Percentiles rank a stretch among this genome's conserved stretches.
Evolutionary conservation across 2,329 filamentous ascomycete genomes (phyloP).

Genomic region (Aureobasidium mangrovei): DNA sequence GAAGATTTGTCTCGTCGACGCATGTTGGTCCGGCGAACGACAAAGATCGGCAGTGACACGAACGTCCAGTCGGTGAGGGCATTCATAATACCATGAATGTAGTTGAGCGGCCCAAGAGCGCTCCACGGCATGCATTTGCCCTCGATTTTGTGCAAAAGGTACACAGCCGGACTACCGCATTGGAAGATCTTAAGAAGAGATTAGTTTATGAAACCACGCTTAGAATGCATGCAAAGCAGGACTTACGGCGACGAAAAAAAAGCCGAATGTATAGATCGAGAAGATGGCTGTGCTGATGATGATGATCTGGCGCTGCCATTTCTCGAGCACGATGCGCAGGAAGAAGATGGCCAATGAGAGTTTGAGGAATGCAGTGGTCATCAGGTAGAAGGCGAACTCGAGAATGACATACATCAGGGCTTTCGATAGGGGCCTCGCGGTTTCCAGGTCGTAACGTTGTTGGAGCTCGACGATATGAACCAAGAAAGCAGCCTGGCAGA

Average conservation of each 20-base stretch:
- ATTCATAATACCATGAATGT: slow-evolving; percentile 26
- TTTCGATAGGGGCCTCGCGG: neutral
- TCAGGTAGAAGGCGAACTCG: slow-evolving; percentile 32
- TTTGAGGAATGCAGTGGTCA: slow-evolving; percentile 34
- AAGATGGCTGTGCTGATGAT: slow-evolving; percentile 20
- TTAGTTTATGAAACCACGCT: too few relatives aligned
- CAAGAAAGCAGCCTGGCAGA: slow-evolving; percentile 22
- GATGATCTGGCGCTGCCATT: slow-evolving; percentile 30
- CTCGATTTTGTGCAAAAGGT: slow-evolving; percentile 17
- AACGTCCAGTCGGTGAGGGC: slow-evolving; percentile 30
- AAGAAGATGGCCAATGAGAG: slow-evolving; percentile 40
- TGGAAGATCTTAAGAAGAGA: too few relatives aligned
- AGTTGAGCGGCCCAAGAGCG: slow-evolving; percentile 18
- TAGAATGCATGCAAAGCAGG: slow-evolving; percentile 16
- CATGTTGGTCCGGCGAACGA: slow-evolving; percentile 35
- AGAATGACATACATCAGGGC: slow-evolving; percentile 21
- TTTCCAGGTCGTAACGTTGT: neutral
- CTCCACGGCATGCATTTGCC: slow-evolving; percentile 20
- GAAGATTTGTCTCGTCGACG: slow-evolving; percentile 33
- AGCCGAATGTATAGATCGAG: slow-evolving; percentile 28
- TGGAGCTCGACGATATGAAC: slow-evolving; percentile 14
- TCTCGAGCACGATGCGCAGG: slow-evolving; percentile 31
- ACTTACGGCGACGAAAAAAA: slow-evolving; percentile 25
- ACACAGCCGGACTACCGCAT: slow-evolving; percentile 23
- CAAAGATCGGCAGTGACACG: slow-evolving; percentile 31